phyloP scores from a whole-genome alignment of 305 asterid species.

The Fraxinus baroniana region DNA sequence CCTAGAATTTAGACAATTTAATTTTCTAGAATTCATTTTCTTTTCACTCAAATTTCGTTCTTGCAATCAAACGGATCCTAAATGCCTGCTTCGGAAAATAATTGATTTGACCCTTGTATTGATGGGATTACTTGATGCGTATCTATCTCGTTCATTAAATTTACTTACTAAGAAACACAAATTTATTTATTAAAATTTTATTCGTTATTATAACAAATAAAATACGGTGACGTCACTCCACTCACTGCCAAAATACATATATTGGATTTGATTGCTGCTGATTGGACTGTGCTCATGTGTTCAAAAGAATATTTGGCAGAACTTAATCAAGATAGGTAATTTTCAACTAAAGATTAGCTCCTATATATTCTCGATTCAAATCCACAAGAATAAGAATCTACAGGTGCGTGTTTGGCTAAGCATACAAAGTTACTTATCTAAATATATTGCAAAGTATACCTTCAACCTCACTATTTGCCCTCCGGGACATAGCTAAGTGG shows the following conservation, averaged over 20 bases:
- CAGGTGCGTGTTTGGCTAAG: neutral
- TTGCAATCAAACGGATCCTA: too few species aligned
- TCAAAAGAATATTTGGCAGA: neutral
- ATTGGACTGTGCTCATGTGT: neutral
- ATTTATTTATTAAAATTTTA: too few species aligned
- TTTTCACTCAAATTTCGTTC: too few species aligned
- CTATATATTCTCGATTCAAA: neutral
- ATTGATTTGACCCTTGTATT: neutral
- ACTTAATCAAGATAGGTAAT: neutral
- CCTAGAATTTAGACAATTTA: too few species aligned
- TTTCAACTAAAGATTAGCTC: neutral
- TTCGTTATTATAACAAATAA: neutral
- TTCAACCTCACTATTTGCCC: neutral
- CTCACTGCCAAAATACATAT: neutral
- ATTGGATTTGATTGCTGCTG: neutral
- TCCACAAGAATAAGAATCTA: neutral
- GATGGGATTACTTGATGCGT: neutral
- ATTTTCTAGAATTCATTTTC: too few species aligned
- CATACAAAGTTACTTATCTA: neutral
- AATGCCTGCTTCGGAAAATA: too few species aligned
- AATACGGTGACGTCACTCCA: neutral
- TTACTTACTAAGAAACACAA: neutral
- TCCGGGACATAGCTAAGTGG: too few species aligned
- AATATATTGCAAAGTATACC: neutral
- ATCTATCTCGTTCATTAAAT: neutral